Conservation (phyloP, 2,329 filamentous ascomycete genomes). For the Hypoxylon sp. region DNA sequence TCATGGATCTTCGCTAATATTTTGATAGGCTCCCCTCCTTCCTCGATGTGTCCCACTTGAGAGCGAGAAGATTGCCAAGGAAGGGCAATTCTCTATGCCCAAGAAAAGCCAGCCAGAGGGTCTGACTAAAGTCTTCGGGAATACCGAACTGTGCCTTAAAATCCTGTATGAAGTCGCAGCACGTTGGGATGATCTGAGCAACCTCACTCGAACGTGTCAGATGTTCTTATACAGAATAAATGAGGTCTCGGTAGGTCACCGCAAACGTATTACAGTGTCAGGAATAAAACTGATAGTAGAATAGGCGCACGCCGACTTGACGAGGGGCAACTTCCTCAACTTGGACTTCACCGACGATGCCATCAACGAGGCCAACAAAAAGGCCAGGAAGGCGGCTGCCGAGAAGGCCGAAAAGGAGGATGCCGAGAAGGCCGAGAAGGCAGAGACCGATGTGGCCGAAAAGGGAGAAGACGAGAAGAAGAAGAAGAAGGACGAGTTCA, state of each 20-base stretch:
- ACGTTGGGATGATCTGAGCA: constrained; percentile 41
- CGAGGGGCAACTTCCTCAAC: constrained; percentile 16
- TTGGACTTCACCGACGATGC: constrained; percentile 9
- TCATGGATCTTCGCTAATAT: constrained; percentile 5
- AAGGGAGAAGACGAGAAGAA: no score
- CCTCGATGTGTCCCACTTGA: background rate
- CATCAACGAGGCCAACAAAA: background rate
- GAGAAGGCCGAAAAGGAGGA: no score
- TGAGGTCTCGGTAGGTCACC: constrained; percentile 36
- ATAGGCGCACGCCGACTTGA: constrained; percentile 39
- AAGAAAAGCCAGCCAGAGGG: constrained; percentile 28
- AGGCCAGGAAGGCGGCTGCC: background rate
- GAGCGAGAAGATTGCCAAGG: no score
- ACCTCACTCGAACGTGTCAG: constrained; percentile 44
- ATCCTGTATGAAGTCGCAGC: constrained; percentile 34
- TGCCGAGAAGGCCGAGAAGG: no score
- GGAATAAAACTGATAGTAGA: constrained; percentile 22
- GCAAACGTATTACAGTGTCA: background rate
- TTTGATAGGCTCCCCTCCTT: constrained; percentile 26
- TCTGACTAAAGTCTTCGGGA: constrained; percentile 31
- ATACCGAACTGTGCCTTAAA: constrained; percentile 34
- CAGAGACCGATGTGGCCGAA: no score
- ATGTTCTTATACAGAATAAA: constrained; percentile 32
- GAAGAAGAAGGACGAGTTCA: background rate
- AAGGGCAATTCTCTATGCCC: constrained; percentile 15